phyloP scores from a whole-genome alignment of 2,329 filamentous ascomycete species.

The Parascedosporium putredinis region DNA sequence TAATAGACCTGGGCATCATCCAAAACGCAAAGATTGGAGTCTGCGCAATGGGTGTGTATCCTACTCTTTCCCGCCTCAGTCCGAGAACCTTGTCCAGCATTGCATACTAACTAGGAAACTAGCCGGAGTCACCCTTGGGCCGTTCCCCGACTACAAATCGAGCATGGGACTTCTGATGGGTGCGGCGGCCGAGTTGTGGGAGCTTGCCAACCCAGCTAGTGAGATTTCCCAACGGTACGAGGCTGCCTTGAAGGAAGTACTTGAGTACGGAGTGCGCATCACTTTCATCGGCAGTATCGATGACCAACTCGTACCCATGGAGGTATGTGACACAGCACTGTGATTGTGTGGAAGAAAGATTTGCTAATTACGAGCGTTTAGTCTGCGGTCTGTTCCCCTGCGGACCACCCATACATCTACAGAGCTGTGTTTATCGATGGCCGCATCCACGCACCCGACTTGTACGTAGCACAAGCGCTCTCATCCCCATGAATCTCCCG shows the following conservation, averaged over 20 bases:
- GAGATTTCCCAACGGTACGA: conserved; percentile 75
- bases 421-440: conserved; percentile 95
- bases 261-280: conserved; percentile 71
- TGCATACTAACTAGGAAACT: conserved; percentile 13
- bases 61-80: background rate
- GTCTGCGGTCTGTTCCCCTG: conserved; percentile 79
- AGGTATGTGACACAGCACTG: conserved; percentile 37
- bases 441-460: conserved; percentile 82
- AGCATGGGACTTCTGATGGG: conserved; percentile 78
- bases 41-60: conserved; percentile 56
- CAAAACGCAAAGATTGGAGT: conserved; percentile 69
- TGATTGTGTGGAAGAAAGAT: background rate
- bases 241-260: conserved; percentile 58
- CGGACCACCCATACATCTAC: conserved; percentile 86
- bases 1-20: conserved; percentile 83
- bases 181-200: conserved; percentile 87
- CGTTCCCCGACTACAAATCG: conserved; percentile 85
- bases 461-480: no score
- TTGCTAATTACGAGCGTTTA: conserved; percentile 20
- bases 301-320: conserved; percentile 88
- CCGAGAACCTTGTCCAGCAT: conserved; percentile 7
- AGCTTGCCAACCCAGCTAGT: conserved; percentile 77
- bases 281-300: conserved; percentile 92
- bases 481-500: background rate
- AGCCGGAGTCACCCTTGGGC: conserved; percentile 85